Conservation (phyloP, 495 filamentous ascomycete species). For the Neurospora sp. region DNA sequence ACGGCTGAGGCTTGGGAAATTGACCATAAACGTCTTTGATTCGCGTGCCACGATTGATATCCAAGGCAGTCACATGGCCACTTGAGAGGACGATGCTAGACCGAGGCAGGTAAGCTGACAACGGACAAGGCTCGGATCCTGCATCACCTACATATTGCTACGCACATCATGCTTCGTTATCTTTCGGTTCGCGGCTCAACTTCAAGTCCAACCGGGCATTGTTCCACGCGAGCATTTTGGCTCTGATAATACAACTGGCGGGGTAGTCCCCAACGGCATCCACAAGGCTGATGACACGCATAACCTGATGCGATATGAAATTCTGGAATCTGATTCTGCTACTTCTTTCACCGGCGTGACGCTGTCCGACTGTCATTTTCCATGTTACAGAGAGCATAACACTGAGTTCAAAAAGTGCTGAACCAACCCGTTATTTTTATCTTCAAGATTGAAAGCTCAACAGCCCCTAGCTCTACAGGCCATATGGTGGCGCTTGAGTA, state of each 20-base stretch:
- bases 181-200: neutral
- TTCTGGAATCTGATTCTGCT: neutral
- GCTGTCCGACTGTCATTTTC: neutral
- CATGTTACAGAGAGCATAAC: neutral
- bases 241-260: neutral
- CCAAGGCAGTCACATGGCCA: neutral
- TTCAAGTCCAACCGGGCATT: neutral
- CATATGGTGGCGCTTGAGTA: neutral
- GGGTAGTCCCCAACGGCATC: neutral
- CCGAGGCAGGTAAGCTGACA: neutral
- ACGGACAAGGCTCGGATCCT: neutral
- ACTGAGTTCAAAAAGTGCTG: neutral
- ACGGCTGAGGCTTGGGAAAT: neutral
- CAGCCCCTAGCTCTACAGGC: neutral
- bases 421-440: neutral
- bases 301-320: neutral
- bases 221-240: neutral
- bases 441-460: neutral
- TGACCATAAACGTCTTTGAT: neutral
- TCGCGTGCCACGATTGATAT: neutral
- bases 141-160: neutral
- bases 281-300: neutral
- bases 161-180: neutral
- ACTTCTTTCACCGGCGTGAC: neutral
- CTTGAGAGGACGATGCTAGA: neutral